Percentiles rank a stretch among this genome's conserved stretches.
phyloP scores from a whole-genome alignment of 2,329 filamentous ascomycete genomes.

The Hymenoscyphus infarciens region DNA sequence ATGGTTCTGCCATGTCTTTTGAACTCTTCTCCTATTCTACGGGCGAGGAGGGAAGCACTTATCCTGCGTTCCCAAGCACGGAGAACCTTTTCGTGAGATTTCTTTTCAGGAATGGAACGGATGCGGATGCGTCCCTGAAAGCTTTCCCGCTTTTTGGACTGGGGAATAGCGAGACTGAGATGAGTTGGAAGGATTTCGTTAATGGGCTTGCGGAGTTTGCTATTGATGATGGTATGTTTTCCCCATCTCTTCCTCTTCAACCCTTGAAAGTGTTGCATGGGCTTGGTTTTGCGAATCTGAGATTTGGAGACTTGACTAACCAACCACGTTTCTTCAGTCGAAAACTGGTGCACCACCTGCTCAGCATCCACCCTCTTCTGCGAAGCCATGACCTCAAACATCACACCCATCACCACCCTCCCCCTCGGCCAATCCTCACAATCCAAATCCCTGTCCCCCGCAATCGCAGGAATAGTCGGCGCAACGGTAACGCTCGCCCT shows the following conservation, averaged over 20 bases:
- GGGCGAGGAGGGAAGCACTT: slow-evolving; percentile 33
- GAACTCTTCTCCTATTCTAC: slow-evolving; percentile 53
- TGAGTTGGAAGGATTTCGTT: slow-evolving; percentile 32
- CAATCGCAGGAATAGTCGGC: slow-evolving; percentile 33
- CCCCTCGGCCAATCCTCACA: no score
- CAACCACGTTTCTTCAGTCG: slow-evolving; percentile 3
- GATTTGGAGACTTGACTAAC: background rate
- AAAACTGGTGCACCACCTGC: slow-evolving; percentile 32
- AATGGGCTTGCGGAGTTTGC: slow-evolving; percentile 25
- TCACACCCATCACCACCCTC: background rate
- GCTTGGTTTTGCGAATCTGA: background rate
- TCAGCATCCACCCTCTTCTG: slow-evolving; percentile 28
- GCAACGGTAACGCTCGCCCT: slow-evolving; percentile 27
- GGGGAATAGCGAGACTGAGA: slow-evolving; percentile 28
- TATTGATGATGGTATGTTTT: slow-evolving; percentile 11
- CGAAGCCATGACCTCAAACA: slow-evolving; percentile 20
- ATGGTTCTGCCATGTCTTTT: slow-evolving; percentile 69
- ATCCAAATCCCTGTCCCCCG: slow-evolving; percentile 14
- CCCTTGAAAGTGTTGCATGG: background rate
- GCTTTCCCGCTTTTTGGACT: slow-evolving; percentile 34
- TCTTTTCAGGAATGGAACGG: slow-evolving; percentile 48
- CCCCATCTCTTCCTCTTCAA: background rate
- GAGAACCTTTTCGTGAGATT: slow-evolving; percentile 51
- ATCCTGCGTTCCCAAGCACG: slow-evolving; percentile 17
- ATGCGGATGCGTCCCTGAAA: slow-evolving; percentile 34